Base-by-base conservation (phyloP, 2,329 filamentous ascomycete species). In the Hymenoscyphus infarciens region DNA sequence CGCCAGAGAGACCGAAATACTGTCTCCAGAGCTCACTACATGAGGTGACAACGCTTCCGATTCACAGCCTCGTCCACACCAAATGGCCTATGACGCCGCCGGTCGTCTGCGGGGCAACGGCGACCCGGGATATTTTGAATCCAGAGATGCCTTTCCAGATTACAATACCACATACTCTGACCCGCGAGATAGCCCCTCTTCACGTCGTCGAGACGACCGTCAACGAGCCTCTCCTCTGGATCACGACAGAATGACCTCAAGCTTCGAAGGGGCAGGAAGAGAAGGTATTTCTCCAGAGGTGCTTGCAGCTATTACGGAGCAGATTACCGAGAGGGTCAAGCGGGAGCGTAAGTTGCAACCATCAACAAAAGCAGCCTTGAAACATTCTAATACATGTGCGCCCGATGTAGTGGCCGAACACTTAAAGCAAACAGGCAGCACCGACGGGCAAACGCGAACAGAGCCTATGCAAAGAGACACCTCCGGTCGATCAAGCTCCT, bases 221-320 rank as follows among this genome's bases (percentile, higher is more conserved):
- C 66, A 66, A 60, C 68, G 63, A 57, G 58, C 63, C 35, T 67
- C 68, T 56, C 64, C 68, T n/a, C 22, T 60, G 8, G 16, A 61
- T 27, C 52, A 62, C 58, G 64, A 68, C 33, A 70, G 62, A 45
- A 68, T 70, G 64, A 42, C 64, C 35, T 58, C 69, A 52, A 63
- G 62, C 31, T 27, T 56, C 35, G 65, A 68, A 11, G 54, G 66
- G 22, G 22, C 63, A 29, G 58, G 42, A 19, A 60, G 62, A 8
- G 42, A 42, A 22, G 77, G 77, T 45, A 75, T 88, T 13, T 82
- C 86, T 59, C 85, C 85, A 1, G 82, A 85, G 7, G 76, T 88
- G 25, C 80, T 89, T 58, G 81, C 83, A 56, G 82, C 85, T 25
- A 31, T 64, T 7, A 86, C 83, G 1, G 80, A 81, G 61, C 82